phyloP scores from a whole-genome alignment of 225 moss, liverwort and hornwort species.

The Pseudoscleropodium purum region DNA sequence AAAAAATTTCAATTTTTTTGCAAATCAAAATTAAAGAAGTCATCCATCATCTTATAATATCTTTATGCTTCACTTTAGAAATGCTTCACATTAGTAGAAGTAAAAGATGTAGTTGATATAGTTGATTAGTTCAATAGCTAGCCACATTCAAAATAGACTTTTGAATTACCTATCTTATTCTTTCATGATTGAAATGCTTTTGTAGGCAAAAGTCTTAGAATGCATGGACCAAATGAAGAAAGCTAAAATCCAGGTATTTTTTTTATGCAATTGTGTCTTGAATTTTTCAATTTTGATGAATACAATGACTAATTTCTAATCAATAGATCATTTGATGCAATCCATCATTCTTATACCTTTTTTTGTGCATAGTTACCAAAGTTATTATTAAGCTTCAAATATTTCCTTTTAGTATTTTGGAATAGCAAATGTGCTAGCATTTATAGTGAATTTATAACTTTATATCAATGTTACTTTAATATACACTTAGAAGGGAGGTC shows the following conservation, averaged over 20 bases:
- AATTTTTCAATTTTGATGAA: neutral
- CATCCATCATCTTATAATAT: neutral
- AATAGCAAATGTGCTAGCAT: neutral
- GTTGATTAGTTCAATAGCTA: neutral
- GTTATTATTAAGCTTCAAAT: neutral
- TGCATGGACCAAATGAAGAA: constrained; percentile 20
- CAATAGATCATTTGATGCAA: neutral
- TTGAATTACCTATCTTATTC: neutral
- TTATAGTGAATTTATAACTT: neutral
- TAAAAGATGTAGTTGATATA: neutral
- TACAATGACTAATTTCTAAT: neutral
- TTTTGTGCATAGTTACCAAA: rapidly evolving
- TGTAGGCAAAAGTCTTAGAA: constrained; percentile 15
- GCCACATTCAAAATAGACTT: neutral
- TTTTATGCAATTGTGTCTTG: neutral
- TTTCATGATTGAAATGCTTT: neutral
- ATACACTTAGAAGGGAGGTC: neutral
- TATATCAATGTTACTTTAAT: neutral
- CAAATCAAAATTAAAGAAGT: neutral
- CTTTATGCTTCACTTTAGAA: neutral
- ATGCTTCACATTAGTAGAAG: neutral
- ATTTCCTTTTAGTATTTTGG: too few species aligned
- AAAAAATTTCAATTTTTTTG: neutral
- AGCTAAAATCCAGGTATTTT: constrained; percentile 2
- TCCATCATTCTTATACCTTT: too few species aligned